These are phyloP conservation scores for cucumber (Cucumis sativus) DNA, from an alignment of 306 rosid genomes.

Conservation along the genomic window Cucumber_9930_V3 NC_026660.2:28629001-28629500, in stretches of 20 bases:
- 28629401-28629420: not conserved
- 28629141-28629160: constrained; percentile 45
- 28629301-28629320: constrained; percentile 14
- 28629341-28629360: not conserved
- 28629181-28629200: constrained; percentile 52
- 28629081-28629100: constrained; percentile 48
- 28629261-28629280: constrained; percentile 78
- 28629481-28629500: not conserved
- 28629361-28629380: not conserved
- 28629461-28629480: not conserved
- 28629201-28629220: constrained; percentile 72
- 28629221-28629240: constrained; percentile 68
- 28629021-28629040: constrained; percentile 93
- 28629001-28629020: constrained; percentile 91
- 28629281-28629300: constrained; percentile 69
- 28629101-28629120: constrained; percentile 38
- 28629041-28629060: constrained; percentile 58
- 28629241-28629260: constrained; percentile 83
- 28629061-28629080: constrained; percentile 42
- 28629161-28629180: constrained; percentile 25
- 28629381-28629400: not conserved
- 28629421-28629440: not conserved
- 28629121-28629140: constrained; percentile 34
- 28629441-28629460: not conserved
- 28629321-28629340: not conserved